Conservation (phyloP, 352 stramenopile species). For the Phytopythium montanum region DNA sequence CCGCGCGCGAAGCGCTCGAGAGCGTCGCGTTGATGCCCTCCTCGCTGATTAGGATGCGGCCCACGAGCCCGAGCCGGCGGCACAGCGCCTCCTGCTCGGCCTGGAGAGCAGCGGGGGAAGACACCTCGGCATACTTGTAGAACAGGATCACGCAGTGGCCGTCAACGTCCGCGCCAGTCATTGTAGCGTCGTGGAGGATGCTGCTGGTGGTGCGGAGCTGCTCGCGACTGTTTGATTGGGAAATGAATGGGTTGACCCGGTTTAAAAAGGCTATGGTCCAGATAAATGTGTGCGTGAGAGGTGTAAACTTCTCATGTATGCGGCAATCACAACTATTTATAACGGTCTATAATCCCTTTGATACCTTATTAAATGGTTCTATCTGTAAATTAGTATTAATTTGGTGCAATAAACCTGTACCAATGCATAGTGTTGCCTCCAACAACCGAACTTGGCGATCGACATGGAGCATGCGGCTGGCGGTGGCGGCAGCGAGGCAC, state of each 20-base stretch:
- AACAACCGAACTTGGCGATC: neutral
- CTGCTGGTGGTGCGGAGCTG: neutral
- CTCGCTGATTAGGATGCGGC: slow-evolving; percentile 71
- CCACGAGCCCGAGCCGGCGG: slow-evolving; percentile 48
- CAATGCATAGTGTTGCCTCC: neutral
- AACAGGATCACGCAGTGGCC: slow-evolving; percentile 66
- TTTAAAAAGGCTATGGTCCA: neutral
- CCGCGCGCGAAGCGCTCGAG: slow-evolving; percentile 29
- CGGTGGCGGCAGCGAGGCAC: neutral
- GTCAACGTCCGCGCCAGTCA: slow-evolving; percentile 7
- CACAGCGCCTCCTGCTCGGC: slow-evolving; percentile 50
- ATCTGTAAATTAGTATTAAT: neutral
- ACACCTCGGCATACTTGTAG: slow-evolving; percentile 72
- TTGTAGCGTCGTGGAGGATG: neutral
- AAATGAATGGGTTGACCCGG: slow-evolving; percentile 12
- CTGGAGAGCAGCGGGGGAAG: slow-evolving; percentile 29
- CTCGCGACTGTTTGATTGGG: neutral
- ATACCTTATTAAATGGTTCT: neutral
- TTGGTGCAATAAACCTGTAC: neutral
- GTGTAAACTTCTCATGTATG: neutral
- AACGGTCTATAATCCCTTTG: neutral
- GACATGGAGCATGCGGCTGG: neutral
- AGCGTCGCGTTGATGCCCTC: slow-evolving; percentile 86
- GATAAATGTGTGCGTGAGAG: neutral
- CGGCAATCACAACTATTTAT: neutral